Percentiles rank a stretch among this genome's conserved stretches.
Conservation (phyloP, 441 rosid genomes). For the Mallotus japonicus region DNA sequence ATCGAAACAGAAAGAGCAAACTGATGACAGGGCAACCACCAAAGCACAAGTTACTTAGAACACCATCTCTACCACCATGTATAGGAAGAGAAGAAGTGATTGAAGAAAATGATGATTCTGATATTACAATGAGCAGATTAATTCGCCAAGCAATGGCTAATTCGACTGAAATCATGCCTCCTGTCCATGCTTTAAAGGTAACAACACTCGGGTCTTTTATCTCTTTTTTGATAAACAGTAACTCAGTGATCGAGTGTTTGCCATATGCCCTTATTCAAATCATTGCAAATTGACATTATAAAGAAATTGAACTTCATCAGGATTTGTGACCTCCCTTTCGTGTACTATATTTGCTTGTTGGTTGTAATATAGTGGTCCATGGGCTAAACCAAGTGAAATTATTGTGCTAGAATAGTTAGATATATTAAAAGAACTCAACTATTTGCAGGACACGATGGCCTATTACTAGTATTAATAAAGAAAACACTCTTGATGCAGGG, state of each 20-base stretch:
- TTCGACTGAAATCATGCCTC: slow-evolving; percentile 36
- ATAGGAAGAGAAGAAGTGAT: slow-evolving; percentile 35
- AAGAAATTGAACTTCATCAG: too few species aligned
- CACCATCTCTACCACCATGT: slow-evolving; percentile 61
- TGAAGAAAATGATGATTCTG: slow-evolving; percentile 44
- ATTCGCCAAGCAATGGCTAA: slow-evolving; percentile 61
- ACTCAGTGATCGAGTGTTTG: too few species aligned
- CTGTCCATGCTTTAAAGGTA: slow-evolving; percentile 41
- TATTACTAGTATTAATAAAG: background rate
- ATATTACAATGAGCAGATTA: slow-evolving; percentile 57
- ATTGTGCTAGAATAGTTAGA: too few species aligned
- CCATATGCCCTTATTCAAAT: too few species aligned
- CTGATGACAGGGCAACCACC: slow-evolving; percentile 6
- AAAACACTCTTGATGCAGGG: slow-evolving; percentile 18
- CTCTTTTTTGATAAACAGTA: too few species aligned
- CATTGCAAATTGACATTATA: too few species aligned
- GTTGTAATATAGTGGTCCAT: background rate
- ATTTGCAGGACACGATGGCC: background rate
- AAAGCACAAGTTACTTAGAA: slow-evolving; percentile 40
- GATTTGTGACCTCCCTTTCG: background rate
- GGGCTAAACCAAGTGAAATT: background rate
- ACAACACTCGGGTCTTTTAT: background rate
- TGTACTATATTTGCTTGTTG: background rate
- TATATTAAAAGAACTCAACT: background rate
- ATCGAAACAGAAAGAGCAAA: slow-evolving; percentile 20